These are phyloP conservation scores for Lactarius quietus DNA, from an alignment of 768 basidiomycete genomes.

Conservation along the genomic window DNA sequence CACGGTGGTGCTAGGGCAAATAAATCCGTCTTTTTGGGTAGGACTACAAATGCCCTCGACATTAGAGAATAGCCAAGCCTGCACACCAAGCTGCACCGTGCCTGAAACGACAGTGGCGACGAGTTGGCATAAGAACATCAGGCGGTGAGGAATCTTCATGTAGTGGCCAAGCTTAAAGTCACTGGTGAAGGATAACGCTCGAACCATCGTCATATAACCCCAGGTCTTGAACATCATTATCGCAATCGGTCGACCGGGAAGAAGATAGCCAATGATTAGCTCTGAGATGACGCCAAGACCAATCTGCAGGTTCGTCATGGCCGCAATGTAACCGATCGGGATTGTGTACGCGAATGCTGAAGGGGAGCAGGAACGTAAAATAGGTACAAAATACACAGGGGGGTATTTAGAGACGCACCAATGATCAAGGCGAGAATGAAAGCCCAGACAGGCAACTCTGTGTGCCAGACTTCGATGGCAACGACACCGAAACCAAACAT, in stretches of 20 bases:
- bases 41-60: too few species aligned
- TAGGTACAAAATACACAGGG: background rate
- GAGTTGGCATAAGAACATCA: slow-evolving; percentile 72
- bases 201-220: too few species aligned
- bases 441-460: slow-evolving; percentile 72
- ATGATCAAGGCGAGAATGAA: slow-evolving; percentile 66
- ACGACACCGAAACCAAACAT: slow-evolving; percentile 70
- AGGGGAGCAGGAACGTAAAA: slow-evolving; percentile 16
- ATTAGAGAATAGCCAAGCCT: too few species aligned
- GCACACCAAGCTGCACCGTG: too few species aligned
- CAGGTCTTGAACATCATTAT: too few species aligned
- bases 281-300: slow-evolving; percentile 81
- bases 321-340: too few species aligned
- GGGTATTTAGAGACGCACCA: slow-evolving; percentile 33
- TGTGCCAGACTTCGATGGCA: slow-evolving; percentile 70
- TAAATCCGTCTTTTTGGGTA: too few species aligned
- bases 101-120: slow-evolving; percentile 59
- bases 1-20: slow-evolving; percentile 64
- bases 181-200: too few species aligned
- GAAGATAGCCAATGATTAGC: slow-evolving; percentile 72
- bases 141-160: slow-evolving; percentile 73
- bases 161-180: too few species aligned
- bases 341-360: too few species aligned
- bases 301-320: too few species aligned
- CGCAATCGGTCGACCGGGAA: slow-evolving; percentile 74